Conservation (phyloP, 768 basidiomycete species). For the Boletellus ananiceps region DNA sequence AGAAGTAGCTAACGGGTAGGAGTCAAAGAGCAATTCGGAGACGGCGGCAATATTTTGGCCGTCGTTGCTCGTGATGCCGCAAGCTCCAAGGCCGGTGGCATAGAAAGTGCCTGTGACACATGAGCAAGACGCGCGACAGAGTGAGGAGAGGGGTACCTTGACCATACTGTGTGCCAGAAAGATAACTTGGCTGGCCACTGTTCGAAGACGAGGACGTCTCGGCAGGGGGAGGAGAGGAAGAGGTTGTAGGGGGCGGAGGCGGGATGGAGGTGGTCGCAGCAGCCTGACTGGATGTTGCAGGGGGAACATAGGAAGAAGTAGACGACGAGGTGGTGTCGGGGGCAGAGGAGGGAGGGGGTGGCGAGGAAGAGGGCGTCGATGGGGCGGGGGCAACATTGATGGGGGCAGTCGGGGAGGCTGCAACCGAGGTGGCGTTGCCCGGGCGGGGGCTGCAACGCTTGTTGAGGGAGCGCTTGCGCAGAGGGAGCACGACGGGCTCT, state of each 20-base stretch:
- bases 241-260: neutral
- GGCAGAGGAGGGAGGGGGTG: neutral
- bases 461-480: slow-evolving; percentile 27
- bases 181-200: slow-evolving; percentile 32
- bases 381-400: slow-evolving; percentile 21
- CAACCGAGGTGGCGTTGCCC: slow-evolving; percentile 8
- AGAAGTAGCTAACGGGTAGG: slow-evolving; percentile 29
- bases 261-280: neutral
- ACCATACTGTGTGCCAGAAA: slow-evolving; percentile 48
- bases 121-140: neutral
- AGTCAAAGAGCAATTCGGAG: slow-evolving; percentile 30
- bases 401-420: slow-evolving; percentile 4
- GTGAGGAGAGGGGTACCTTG: slow-evolving; percentile 31
- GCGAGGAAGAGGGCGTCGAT: neutral
- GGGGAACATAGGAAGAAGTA: neutral
- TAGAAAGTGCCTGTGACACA: slow-evolving; percentile 31
- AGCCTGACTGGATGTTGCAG: neutral
- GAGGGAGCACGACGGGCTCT: neutral
- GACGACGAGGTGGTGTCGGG: neutral
- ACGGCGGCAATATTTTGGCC: slow-evolving; percentile 35
- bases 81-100: slow-evolving; percentile 37
- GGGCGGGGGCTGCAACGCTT: slow-evolving; percentile 23
- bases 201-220: slow-evolving; percentile 13
- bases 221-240: slow-evolving; percentile 10
- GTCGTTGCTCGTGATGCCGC: slow-evolving; percentile 33